Evolutionary conservation across 176 grass and related monocot genomes (phyloP), one percentile per base, ranked within the genome.

Genomic region (Oryza meridionalis): DNA sequence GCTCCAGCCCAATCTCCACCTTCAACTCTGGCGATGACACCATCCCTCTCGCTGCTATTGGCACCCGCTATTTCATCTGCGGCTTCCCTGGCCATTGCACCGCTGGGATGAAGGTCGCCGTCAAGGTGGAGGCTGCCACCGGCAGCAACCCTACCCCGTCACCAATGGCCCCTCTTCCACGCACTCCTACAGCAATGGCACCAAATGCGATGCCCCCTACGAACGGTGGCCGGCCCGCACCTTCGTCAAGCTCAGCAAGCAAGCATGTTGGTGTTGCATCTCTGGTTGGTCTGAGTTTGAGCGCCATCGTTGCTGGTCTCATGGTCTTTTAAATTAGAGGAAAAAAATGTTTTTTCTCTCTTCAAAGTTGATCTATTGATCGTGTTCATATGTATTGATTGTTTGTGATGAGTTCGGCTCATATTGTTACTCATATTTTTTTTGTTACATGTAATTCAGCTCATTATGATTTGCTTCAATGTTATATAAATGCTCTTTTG

Each of bases 51-150:
- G 7, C 68, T 4, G 43, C 40, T 9, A n/a, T 25, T 0, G 86
- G 79, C 14, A 76, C 27, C 0, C 84, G 81, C 42, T 86, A 86
- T 73, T 90, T 55, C 87, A 84, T 89, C 76, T 90, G 88, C 84
- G 21, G 67, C 3, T 42, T 90, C 15, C 90, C 88, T 73, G 63
- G 79, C 1, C 86, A 92, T 80, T 92, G 90, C 83, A 12, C 2
- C 43, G 22, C 0, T 2, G 90, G 86, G 38, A 86, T 88, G 90
- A 92, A 86, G 75, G 11, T 92, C n/a, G 27, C 78, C 17, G 21
- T 92, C 69, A 42, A 14, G 9, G 86, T 92, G 17, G 24, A 46
- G 33, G 19, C 58, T 0, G 4, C 55, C 33, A n/a, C 55, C 6
- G 6, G 4, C 2, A 47, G 47, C 46, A 35, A 7, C 22, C 17